Conservation (phyloP, 257 asterid genomes). For the Solanum megistacrolobum region DNA sequence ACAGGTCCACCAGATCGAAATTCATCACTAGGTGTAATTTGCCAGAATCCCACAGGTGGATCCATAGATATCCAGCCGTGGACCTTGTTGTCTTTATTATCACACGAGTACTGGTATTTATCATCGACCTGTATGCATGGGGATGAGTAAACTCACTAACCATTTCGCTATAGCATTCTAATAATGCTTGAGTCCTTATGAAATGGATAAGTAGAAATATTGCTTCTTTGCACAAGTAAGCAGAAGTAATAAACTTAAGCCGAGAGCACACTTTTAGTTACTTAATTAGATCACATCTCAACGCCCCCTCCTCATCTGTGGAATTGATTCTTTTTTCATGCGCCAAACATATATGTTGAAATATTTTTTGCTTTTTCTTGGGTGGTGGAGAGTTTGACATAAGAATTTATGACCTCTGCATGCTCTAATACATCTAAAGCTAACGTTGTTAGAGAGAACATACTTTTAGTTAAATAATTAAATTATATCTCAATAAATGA, state of each 20-base stretch:
- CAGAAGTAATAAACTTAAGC: neutral
- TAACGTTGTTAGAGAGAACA: neutral
- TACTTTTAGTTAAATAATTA: neutral
- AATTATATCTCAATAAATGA: neutral
- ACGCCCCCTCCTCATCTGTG: neutral
- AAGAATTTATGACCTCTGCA: neutral
- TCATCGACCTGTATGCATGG: constrained; percentile 64
- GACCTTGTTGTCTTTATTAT: constrained; percentile 53
- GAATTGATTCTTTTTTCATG: neutral
- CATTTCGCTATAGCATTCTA: neutral
- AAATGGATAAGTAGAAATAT: neutral
- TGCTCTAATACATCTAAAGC: neutral
- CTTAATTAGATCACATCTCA: neutral
- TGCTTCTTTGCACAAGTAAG: neutral
- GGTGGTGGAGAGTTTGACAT: neutral
- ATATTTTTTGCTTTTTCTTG: neutral
- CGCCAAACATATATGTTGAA: neutral
- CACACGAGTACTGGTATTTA: constrained; percentile 61
- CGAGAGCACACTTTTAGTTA: neutral
- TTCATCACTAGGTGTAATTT: constrained; percentile 65
- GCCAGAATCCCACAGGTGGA: constrained; percentile 84
- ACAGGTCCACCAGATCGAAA: constrained; percentile 72
- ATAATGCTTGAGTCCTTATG: neutral
- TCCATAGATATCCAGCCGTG: constrained; percentile 79
- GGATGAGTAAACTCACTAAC: neutral